phyloP scores from a whole-genome alignment of 129 eudicot species.

The Helichrysum umbraculigerum region DNA sequence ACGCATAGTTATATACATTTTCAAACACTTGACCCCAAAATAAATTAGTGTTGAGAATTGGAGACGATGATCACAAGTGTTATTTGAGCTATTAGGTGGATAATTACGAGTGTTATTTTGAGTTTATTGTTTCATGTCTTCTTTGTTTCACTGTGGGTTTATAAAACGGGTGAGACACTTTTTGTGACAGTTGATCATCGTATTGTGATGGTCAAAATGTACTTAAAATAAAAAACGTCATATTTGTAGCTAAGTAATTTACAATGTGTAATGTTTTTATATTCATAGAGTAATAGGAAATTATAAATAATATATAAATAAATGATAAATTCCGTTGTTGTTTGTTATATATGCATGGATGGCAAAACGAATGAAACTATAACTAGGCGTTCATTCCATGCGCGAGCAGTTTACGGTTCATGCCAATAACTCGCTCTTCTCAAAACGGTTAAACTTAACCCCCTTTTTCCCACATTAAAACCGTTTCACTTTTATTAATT shows the following conservation, averaged over 20 bases:
- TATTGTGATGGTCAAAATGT: neutral
- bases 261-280: too few species aligned
- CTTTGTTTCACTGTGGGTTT: conserved; percentile 4
- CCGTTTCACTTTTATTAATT: conserved; percentile 12
- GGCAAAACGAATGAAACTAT: neutral
- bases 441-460: conserved; percentile 34
- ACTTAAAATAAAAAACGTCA: too few species aligned
- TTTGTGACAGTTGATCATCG: conserved; percentile 17
- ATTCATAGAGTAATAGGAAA: too few species aligned
- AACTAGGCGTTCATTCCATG: conserved; percentile 15
- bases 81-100: neutral
- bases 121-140: conserved; percentile 23
- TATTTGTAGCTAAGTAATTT: too few species aligned
- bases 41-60: too few species aligned
- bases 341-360: too few species aligned
- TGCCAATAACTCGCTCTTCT: conserved; percentile 35
- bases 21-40: too few species aligned
- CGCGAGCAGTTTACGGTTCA: conserved; percentile 36
- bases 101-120: neutral
- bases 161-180: neutral
- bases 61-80: too few species aligned
- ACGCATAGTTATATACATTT: too few species aligned
- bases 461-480: conserved; percentile 18
- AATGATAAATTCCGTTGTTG: neutral
- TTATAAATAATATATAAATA: neutral